Evolutionary conservation across 768 basidiomycete genomes (phyloP), one percentile per base, ranked within the genome.

Genomic region (Rhizopogon rudus): DNA sequence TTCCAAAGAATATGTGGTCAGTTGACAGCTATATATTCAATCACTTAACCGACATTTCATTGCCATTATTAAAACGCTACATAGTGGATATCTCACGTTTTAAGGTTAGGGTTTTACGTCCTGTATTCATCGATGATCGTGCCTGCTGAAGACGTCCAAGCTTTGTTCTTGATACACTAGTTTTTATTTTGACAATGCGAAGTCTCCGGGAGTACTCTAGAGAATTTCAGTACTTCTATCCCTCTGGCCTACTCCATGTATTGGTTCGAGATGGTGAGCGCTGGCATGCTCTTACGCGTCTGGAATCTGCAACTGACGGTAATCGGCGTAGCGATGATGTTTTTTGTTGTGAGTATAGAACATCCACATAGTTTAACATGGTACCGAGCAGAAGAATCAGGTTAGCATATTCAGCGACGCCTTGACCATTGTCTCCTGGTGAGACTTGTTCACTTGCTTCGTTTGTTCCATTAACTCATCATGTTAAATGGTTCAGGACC

Each of bases 221-320:
- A 9, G 54, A 31, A 31, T 44, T 40, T 14, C 17, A 4, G 20
- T 13, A 5, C 1, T 3, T 46, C n/a, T 16, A 14, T 10, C 48
- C 56, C 4, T 66, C 61, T n/a, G 29, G 28, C 2, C 53, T 70
- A 28, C 12, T 60, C 7, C 44, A 6, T 35, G 44, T 60, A 40
- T 67, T 67, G 14, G 17, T 46, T n/a, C 59, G 65, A 46, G 67
- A 67, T 20, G 65, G 66, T 67, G 45, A 57, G 63, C 3, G 31
- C 31, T 7, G 31, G 8, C 7, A 17, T 33, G 10, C 29, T 35
- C 20, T 4, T 6, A 7, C 12, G 31, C 1, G 25, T 25, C 25
- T 35, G 29, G 25, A 25, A 33, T 3, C 14, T 49, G 9, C 9
- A 16, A 25, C 9, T 49, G 20, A 49, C 22, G 3, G 4, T 25